These are phyloP conservation scores for Elongisporangium prolatum DNA, from an alignment of 352 stramenopile species.

Conservation along the genomic window DNA sequence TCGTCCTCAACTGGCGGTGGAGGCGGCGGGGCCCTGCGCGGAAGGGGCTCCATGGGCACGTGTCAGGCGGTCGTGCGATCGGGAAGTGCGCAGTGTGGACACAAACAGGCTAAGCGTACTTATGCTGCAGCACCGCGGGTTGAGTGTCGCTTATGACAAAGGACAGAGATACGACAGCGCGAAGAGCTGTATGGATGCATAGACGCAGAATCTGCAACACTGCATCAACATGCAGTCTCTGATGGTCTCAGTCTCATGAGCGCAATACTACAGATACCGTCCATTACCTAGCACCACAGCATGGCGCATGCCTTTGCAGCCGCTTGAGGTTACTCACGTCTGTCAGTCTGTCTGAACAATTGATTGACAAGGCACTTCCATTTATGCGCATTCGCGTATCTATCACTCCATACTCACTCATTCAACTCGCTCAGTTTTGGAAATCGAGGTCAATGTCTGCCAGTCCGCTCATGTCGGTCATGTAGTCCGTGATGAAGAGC, in stretches of 20 bases:
- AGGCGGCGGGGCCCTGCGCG: neutral
- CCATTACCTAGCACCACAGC: neutral
- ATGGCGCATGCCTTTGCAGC: neutral
- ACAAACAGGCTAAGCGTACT: neutral
- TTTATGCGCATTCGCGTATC: neutral
- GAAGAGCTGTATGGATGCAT: neutral
- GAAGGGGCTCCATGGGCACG: neutral
- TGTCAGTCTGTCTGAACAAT: neutral
- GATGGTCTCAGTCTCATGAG: no score
- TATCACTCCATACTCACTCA: constrained; percentile 1
- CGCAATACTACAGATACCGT: neutral
- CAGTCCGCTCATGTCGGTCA: constrained; percentile 28
- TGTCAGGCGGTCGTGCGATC: neutral
- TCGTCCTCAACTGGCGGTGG: neutral
- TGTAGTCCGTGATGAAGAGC: constrained; percentile 71
- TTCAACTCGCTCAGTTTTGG: neutral
- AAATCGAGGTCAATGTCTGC: constrained; percentile 39
- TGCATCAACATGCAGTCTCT: neutral
- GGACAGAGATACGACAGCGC: neutral
- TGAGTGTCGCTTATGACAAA: neutral
- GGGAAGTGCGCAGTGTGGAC: neutral
- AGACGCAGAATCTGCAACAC: neutral
- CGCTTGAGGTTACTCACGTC: neutral
- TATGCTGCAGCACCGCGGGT: neutral
- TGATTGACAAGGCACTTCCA: constrained; percentile 1